Evolutionary conservation across 306 rosid genomes (phyloP).

Genomic region (Pyrus betulifolia): DNA sequence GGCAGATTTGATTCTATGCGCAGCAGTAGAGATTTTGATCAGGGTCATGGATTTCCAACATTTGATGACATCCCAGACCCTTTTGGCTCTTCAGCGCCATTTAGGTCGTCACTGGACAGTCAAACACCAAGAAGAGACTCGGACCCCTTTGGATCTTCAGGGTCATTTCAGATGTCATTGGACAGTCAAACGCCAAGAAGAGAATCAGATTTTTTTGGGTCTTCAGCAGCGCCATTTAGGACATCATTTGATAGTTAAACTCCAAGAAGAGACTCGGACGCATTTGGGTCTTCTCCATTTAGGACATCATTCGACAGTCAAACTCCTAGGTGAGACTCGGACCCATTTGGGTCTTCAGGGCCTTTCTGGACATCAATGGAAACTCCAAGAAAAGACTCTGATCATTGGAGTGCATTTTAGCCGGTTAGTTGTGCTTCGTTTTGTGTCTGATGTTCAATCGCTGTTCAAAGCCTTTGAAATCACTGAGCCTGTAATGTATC

Average conservation of each 20-base stretch:
- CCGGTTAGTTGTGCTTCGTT: conserved; percentile 12
- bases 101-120: conserved; percentile 58
- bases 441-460: conserved; percentile 7
- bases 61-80: conserved; percentile 69
- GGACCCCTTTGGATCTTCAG: conserved; percentile 72
- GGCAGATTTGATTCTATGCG: conserved; percentile 63
- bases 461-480: conserved; percentile 17
- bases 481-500: conserved; percentile 45
- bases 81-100: conserved; percentile 73
- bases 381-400: conserved; percentile 59
- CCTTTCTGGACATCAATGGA: conserved; percentile 64
- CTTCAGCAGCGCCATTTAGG: conserved; percentile 63
- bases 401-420: conserved; percentile 76
- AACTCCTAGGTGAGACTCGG: conserved; percentile 29
- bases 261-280: conserved; percentile 59
- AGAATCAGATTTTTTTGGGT: conserved; percentile 71
- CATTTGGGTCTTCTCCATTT: conserved; percentile 57
- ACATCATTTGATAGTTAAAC: conserved; percentile 68
- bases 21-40: conserved; percentile 65
- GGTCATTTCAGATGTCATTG: conserved; percentile 52
- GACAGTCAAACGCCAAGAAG: conserved; percentile 55
- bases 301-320: conserved; percentile 6
- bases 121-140: conserved; percentile 66
- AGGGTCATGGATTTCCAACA: conserved; percentile 60
- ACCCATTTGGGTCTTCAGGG: conserved; percentile 70